phyloP scores from a whole-genome alignment of 192 early-diverging fungal genomes.

The Mortierella hygrophila region DNA sequence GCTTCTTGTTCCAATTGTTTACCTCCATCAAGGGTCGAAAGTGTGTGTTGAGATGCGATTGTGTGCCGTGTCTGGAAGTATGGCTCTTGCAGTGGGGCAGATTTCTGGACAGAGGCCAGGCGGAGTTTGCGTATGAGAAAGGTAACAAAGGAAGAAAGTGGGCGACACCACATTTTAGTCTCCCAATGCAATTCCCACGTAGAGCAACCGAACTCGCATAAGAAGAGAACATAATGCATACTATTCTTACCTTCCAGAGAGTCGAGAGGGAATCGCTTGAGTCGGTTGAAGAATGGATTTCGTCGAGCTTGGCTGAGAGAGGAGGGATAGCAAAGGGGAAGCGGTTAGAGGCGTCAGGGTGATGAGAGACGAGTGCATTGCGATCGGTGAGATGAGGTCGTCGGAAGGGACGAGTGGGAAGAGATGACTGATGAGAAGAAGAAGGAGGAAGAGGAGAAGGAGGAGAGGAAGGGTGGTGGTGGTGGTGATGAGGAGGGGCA shows the following conservation, averaged over 20 bases:
- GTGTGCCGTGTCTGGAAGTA: constrained; percentile 46
- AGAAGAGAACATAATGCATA: not conserved
- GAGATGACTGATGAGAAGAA: not conserved
- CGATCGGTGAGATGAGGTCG: not conserved
- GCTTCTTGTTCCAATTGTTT: not conserved
- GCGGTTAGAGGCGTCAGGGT: constrained; percentile 37
- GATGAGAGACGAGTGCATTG: constrained; percentile 14
- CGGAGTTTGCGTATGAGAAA: not conserved
- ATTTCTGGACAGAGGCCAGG: constrained; percentile 9
- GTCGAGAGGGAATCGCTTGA: constrained; percentile 33
- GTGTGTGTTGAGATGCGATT: constrained; percentile 47
- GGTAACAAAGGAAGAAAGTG: not conserved
- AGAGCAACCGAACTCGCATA: not conserved
- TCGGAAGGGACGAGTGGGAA: not conserved
- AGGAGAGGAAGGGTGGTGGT: not conserved
- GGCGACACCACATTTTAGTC: not conserved
- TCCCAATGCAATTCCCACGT: not conserved
- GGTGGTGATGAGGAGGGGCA: not conserved
- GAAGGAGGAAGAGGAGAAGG: not conserved
- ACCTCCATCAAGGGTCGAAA: constrained; percentile 45
- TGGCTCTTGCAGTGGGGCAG: constrained; percentile 34
- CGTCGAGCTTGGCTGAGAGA: constrained; percentile 30
- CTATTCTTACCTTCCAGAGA: constrained; percentile 28
- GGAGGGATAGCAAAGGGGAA: constrained; percentile 33
- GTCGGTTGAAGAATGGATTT: constrained; percentile 5